These are phyloP conservation scores for Lophiotrema nucula DNA, from an alignment of 495 filamentous ascomycete species.

Conservation along the genomic window DNA sequence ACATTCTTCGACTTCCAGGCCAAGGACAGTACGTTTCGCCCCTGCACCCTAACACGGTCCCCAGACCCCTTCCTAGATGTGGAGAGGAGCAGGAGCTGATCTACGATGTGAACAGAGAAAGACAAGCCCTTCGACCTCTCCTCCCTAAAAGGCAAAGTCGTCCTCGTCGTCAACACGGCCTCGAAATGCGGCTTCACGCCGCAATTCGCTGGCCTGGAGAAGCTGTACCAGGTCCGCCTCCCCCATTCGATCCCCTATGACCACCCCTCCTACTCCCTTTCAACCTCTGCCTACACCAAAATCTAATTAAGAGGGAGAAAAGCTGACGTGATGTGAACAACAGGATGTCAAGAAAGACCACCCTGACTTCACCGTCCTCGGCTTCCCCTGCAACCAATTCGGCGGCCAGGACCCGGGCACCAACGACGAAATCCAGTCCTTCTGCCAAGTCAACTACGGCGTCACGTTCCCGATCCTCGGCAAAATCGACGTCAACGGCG, in stretches of 20 bases:
- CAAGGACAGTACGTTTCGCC: conserved; percentile 43
- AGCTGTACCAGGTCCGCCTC: conserved; percentile 68
- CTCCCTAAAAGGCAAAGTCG: conserved; percentile 79
- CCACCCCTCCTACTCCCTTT: not conserved
- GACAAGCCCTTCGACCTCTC: conserved; percentile 67
- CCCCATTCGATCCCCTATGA: not conserved
- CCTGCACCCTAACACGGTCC: conserved; percentile 10
- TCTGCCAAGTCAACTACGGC: conserved; percentile 95
- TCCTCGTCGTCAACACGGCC: conserved; percentile 96
- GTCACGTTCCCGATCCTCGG: conserved; percentile 87
- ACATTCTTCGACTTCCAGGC: conserved; percentile 90
- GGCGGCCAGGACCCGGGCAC: conserved; percentile 80
- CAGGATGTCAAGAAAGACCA: conserved; percentile 59
- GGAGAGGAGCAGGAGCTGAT: not conserved
- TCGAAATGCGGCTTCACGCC: conserved; percentile 98
- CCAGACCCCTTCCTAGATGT: not conserved
- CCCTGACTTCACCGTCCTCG: conserved; percentile 79
- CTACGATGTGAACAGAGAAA: conserved; percentile 56
- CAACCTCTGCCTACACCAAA: not conserved
- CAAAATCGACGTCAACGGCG: conserved; percentile 92
- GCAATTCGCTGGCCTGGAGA: conserved; percentile 91
- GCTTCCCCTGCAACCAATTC: conserved; percentile 99
- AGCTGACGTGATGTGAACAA: too few relatives aligned
- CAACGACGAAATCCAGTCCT: conserved; percentile 86
- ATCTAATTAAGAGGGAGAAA: too few relatives aligned